Base-by-base conservation (phyloP, 352 stramenopile species). In the Pilasporangium apinafurcum region DNA sequence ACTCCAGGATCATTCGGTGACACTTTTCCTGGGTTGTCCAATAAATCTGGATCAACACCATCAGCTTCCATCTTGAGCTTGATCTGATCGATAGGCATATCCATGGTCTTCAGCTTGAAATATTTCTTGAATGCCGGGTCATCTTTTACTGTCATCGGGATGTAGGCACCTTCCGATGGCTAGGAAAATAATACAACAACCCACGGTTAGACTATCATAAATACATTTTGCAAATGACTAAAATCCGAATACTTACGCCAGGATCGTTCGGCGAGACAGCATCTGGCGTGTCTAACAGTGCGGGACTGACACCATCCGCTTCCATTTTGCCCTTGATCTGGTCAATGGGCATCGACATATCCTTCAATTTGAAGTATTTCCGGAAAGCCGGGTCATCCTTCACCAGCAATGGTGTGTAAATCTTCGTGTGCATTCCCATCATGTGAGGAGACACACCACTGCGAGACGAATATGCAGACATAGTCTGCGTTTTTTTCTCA, bases 31-130 rank as follows among this genome's bases (percentile, higher is more conserved):
- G 79, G 75, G 8, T 68, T 72, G 35, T 91, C 76, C 2, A 95
- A 53, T 22, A 92, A 44, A 12, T 59, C 44, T 1, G 83, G 61
- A 34, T 92, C 75, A 1, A 92, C 48, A 6, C 81, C 79, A 12
- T 93, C 83, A 0, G 68, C 69, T 47, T 90, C 70, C 76, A 95
- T 95, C 53, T 93, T 91, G 41, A 90, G 45, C 45, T 88, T 90
- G 53, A 95, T 90, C 34, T 92, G 71, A 16, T 87, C 72, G 12
- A 84, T 34, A 1, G 80, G 63, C 81, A 95, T 91, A 54, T 78
- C 62, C 75, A 93, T 82, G 12, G 39, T 56, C 56, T 89, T 90
- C 24, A 95, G 62, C 60, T 92, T 88, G 52, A 93, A 92, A 51
- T 90, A 95, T 52, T 89, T 90, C 33, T 76, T 79, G 41, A 88